These are phyloP conservation scores for Rhodotorula mucilaginosa DNA, from an alignment of 1,284 basidiomycete species.

Conservation along the genomic window DNA sequence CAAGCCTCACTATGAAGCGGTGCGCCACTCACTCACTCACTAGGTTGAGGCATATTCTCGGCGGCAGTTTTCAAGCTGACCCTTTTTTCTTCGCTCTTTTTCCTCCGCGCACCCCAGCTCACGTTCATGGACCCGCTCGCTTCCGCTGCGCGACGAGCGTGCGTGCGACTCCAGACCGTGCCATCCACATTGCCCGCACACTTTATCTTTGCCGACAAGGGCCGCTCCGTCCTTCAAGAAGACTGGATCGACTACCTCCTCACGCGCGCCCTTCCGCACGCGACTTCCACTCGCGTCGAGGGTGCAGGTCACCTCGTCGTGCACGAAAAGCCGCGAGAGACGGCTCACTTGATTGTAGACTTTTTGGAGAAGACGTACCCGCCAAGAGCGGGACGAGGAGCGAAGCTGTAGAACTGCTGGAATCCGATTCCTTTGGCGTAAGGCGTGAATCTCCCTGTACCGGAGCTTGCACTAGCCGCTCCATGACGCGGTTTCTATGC, in stretches of 20 bases:
- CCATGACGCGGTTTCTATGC: no score
- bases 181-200: conserved; percentile 34
- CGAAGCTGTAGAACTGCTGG: conserved; percentile 29
- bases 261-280: conserved; percentile 27
- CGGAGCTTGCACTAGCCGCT: no score
- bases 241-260: conserved; percentile 20
- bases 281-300: conserved; percentile 31
- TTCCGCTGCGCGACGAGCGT: conserved; percentile 35
- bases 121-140: conserved; percentile 40
- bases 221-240: conserved; percentile 36
- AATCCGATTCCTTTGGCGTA: no score
- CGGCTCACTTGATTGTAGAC: conserved; percentile 47
- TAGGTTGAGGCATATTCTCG: no score
- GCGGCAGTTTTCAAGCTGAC: not conserved
- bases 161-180: conserved; percentile 28
- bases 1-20: conserved; percentile 31
- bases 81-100: no score
- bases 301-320: conserved; percentile 51
- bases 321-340: conserved; percentile 50
- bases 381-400: not conserved
- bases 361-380: conserved; percentile 47
- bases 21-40: conserved; percentile 2
- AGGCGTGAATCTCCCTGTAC: no score
- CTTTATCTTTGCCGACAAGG: conserved; percentile 40
- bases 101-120: conserved; percentile 25